Evolutionary conservation across 208 protist species (phyloP), one percentile per base, ranked within the genome.

Genomic region (Novymonas esmeraldas): DNA sequence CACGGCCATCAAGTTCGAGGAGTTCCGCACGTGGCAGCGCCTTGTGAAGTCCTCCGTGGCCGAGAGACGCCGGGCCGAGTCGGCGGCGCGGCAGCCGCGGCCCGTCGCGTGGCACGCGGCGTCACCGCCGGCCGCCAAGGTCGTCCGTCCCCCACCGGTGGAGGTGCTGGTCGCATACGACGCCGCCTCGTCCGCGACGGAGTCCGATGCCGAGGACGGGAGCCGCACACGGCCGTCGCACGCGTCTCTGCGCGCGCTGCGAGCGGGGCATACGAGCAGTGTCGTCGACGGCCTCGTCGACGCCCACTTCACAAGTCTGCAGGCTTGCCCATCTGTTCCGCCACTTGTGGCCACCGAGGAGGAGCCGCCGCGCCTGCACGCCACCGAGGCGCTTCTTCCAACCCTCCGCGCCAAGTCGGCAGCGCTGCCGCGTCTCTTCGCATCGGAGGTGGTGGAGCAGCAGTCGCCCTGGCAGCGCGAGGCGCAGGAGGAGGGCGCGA

Each of bases 1-100:
- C 1, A 63, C 51, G 6, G 71, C 68, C 3, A 52, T 79, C 6
- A 63, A 83, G 41, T 70, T 69, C 28, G 78, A 73, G 9, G 78
- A 79, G 49, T 45, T 28, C 4, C 62, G 67, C 5, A 34, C 54
- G 14, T 29, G 73, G 22, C 7, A 24, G 22, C 49, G 48, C 4
- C 10, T 60, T 18, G 22, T 33, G 38, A 20, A 41, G n/a, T 4
- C 36, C 2, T 29, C 10, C 33, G 20, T 3, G 52, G 6, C 18
- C 16, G 3, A 24, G 1, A 10, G 9, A 34, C 29, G 33, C 2
- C 3, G 33, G 9, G 5, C 9, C 14, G 33, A 3, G 9, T 4
- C 29, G 9, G 7, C 18, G 36, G 24, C 33, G 24, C 5, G 2
- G n/a, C 0, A 24, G 50, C 6, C 50, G 11, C 16, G 6, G 2